Evolutionary conservation across 768 basidiomycete genomes (phyloP).

Genomic region (Crucibulum laeve): DNA sequence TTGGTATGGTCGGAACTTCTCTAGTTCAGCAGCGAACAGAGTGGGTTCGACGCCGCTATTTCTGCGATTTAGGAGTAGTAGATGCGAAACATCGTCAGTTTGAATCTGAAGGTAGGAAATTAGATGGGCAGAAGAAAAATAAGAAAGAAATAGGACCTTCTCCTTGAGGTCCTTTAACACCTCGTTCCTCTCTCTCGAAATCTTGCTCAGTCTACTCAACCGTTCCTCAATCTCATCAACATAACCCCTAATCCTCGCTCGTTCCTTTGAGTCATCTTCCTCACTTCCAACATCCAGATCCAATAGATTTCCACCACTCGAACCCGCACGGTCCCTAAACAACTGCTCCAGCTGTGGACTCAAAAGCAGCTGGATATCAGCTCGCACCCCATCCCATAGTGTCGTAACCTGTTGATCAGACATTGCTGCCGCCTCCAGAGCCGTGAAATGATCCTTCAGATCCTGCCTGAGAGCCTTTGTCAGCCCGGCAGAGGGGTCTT

Average conservation of each 20-base stretch:
- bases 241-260: slow-evolving; percentile 57
- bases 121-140: neutral
- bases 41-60: slow-evolving; percentile 80
- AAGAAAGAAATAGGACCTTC: slow-evolving; percentile 50
- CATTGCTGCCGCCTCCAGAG: slow-evolving; percentile 70
- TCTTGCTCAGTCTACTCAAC: slow-evolving; percentile 73
- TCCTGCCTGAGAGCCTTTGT: slow-evolving; percentile 73
- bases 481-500: slow-evolving; percentile 72
- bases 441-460: slow-evolving; percentile 67
- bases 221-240: slow-evolving; percentile 78
- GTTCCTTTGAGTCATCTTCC: slow-evolving; percentile 61
- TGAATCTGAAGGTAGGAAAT: slow-evolving; percentile 58
- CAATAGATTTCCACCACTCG: slow-evolving; percentile 34
- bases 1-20: slow-evolving; percentile 94
- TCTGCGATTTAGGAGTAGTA: slow-evolving; percentile 86
- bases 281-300: slow-evolving; percentile 71
- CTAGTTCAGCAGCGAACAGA: slow-evolving; percentile 88
- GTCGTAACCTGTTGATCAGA: slow-evolving; percentile 74
- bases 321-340: slow-evolving; percentile 46
- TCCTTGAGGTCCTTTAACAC: slow-evolving; percentile 94
- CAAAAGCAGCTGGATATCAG: slow-evolving; percentile 61
- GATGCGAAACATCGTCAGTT: slow-evolving; percentile 93
- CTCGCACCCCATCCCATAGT: slow-evolving; percentile 68
- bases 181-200: slow-evolving; percentile 80
- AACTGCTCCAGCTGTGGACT: slow-evolving; percentile 59